Evolutionary conservation across 306 rosid genomes (phyloP).

Genomic region (Benincasa hispida): DNA sequence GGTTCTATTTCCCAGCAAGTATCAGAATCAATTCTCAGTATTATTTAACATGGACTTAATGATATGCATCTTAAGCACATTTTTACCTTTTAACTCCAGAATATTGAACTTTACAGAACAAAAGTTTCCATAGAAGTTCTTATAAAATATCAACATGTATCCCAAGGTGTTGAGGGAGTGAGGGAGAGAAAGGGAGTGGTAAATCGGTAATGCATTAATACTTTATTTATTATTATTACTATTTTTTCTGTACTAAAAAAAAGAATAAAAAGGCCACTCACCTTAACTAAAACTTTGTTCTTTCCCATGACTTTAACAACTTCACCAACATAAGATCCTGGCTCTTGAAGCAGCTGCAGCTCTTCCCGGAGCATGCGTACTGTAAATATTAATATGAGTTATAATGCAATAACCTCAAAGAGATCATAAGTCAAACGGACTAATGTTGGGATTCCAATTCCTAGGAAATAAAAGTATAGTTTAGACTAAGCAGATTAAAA

Average conservation of each 20-base stretch:
- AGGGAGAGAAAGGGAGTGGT: neutral
- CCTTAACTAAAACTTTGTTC: slow-evolving; percentile 96
- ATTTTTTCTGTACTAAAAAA: neutral
- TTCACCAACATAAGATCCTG: slow-evolving; percentile 97
- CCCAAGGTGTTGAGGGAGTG: neutral
- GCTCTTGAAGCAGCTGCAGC: slow-evolving; percentile 95
- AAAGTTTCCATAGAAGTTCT: neutral
- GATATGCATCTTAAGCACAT: neutral
- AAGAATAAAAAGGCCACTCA: slow-evolving; percentile 6
- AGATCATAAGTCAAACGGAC: neutral
- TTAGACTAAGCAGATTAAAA: neutral
- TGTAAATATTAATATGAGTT: slow-evolving; percentile 19
- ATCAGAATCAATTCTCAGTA: neutral
- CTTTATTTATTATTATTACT: neutral
- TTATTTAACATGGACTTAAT: neutral
- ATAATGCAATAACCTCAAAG: neutral
- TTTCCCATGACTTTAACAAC: slow-evolving; percentile 99
- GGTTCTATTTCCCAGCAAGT: neutral
- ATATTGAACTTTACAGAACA: neutral
- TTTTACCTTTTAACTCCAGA: neutral
- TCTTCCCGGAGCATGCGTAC: slow-evolving; percentile 99
- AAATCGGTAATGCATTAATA: neutral
- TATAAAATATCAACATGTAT: neutral
- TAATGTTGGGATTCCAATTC: neutral
- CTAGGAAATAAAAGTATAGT: neutral